phyloP scores from a whole-genome alignment of 2,329 filamentous ascomycete species.

The Hymenoscyphus repandus region DNA sequence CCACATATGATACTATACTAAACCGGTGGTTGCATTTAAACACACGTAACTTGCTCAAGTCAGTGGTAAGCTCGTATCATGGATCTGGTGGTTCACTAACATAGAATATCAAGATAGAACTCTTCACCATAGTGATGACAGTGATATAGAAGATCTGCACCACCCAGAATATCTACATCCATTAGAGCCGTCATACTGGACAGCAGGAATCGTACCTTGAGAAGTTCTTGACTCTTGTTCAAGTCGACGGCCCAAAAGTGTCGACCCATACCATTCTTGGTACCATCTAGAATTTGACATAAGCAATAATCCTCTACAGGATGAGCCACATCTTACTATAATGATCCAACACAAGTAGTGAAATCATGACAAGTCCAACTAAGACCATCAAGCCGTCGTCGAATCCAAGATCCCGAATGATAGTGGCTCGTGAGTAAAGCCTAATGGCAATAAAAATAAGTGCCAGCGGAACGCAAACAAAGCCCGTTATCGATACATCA shows the following conservation, averaged over 20 bases:
- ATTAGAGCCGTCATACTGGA: too few relatives aligned
- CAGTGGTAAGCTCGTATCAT: too few relatives aligned
- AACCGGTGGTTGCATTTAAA: slow-evolving; percentile 12
- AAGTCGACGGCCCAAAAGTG: slow-evolving; percentile 18
- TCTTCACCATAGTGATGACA: slow-evolving; percentile 12
- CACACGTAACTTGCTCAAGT: slow-evolving; percentile 18
- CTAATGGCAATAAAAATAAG: slow-evolving; percentile 13
- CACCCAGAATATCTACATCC: slow-evolving; percentile 16
- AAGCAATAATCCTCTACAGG: not conserved
- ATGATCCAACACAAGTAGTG: slow-evolving; percentile 5
- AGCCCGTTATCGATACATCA: slow-evolving; percentile 5
- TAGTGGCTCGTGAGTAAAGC: slow-evolving; percentile 14
- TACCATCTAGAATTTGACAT: slow-evolving; percentile 3
- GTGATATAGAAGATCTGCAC: slow-evolving; percentile 13
- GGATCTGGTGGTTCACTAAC: slow-evolving; percentile 11
- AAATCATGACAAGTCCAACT: slow-evolving; percentile 6
- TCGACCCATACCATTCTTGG: slow-evolving; percentile 12
- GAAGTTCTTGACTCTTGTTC: not conserved
- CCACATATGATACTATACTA: not conserved
- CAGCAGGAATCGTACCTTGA: not conserved
- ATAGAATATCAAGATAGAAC: slow-evolving; percentile 19
- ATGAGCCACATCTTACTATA: slow-evolving; percentile 8
- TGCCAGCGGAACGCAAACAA: slow-evolving; percentile 8
- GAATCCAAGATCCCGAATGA: slow-evolving; percentile 4
- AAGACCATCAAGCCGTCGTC: slow-evolving; percentile 15